Conservation (phyloP, 2,329 filamentous ascomycete species). For the Claviceps paspali region DNA sequence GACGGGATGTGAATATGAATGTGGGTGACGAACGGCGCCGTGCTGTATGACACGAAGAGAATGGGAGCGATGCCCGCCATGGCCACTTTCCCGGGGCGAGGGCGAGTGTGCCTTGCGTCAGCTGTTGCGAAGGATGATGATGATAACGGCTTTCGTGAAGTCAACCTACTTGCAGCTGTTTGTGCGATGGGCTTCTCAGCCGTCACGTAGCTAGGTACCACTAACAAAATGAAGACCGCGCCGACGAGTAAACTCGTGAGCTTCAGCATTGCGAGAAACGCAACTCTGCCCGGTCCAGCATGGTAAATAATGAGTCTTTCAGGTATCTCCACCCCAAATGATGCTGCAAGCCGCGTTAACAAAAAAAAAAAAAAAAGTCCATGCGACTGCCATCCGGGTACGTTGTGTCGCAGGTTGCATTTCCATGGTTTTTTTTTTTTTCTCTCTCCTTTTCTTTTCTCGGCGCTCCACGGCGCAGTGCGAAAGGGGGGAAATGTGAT, state of each 20-base stretch:
- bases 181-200: constrained; percentile 22
- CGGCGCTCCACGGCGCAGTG: background rate
- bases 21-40: constrained; percentile 56
- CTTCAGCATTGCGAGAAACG: constrained; percentile 56
- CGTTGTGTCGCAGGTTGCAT: too few relatives aligned
- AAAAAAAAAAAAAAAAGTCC: background rate
- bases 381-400: background rate
- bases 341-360: background rate
- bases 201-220: constrained; percentile 42
- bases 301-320: constrained; percentile 58
- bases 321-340: constrained; percentile 28
- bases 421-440: too few relatives aligned
- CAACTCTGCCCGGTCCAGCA: constrained; percentile 50
- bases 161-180: constrained; percentile 22
- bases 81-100: constrained; percentile 40
- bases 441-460: background rate
- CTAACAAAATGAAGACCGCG: constrained; percentile 47
- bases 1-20: constrained; percentile 55
- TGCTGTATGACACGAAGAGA: constrained; percentile 46
- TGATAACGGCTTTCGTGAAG: constrained; percentile 31
- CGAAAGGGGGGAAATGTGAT: background rate
- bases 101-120: too few relatives aligned
- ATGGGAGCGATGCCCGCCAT: constrained; percentile 49
- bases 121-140: too few relatives aligned
- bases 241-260: constrained; percentile 56